phyloP scores from a whole-genome alignment of 2,329 filamentous ascomycete species.

The Fusarium sp. region DNA sequence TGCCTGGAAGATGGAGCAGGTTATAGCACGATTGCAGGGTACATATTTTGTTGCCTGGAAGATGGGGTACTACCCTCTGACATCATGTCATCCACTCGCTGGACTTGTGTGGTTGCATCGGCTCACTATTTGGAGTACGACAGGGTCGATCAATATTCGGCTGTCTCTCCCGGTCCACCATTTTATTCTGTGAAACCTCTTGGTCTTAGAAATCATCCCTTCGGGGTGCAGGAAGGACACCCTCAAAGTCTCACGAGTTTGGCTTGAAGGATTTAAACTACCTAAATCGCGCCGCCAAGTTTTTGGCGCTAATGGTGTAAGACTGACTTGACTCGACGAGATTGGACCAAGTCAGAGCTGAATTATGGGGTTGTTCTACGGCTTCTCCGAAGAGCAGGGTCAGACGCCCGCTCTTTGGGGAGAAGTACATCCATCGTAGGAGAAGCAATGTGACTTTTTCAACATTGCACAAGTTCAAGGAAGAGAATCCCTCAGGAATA shows the following conservation, averaged over 20 bases:
- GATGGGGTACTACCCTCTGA: not conserved
- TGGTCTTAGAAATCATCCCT: not conserved
- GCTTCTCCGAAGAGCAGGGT: not conserved
- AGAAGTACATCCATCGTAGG: too few relatives aligned
- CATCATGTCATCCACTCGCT: conserved; percentile 1
- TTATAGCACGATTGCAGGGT: not conserved
- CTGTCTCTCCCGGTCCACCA: not conserved
- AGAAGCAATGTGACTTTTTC: not conserved
- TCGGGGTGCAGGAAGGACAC: not conserved
- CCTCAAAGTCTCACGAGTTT: not conserved
- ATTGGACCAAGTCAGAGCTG: not conserved
- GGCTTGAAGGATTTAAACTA: not conserved
- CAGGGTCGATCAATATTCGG: not conserved
- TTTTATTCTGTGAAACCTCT: not conserved
- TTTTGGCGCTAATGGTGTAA: not conserved
- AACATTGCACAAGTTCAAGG: not conserved
- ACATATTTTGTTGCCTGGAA: conserved; percentile 1
- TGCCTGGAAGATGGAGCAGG: not conserved
- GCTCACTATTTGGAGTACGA: not conserved
- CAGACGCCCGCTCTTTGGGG: not conserved
- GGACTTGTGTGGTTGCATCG: not conserved
- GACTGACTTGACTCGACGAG: not conserved
- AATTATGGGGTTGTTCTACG: not conserved
- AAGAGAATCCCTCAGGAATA: not conserved
- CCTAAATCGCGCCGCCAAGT: not conserved